These are phyloP conservation scores for Penicillium sp. DNA, from an alignment of 2,329 filamentous ascomycete genomes.

Conservation along the genomic window DNA sequence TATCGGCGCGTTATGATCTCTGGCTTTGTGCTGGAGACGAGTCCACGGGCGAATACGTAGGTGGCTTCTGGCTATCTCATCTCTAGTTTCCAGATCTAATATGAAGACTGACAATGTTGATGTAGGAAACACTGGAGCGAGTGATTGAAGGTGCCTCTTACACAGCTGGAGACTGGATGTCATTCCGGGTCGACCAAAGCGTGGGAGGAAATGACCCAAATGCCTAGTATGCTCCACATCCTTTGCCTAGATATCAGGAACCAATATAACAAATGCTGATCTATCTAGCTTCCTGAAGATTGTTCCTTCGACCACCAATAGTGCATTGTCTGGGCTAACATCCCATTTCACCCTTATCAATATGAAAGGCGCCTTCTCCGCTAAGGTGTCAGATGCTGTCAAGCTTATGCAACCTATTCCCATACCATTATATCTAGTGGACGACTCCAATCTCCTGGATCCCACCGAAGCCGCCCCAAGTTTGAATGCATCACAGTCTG, in stretches of 20 bases:
- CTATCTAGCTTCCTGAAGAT: constrained; percentile 58
- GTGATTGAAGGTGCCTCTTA: constrained; percentile 42
- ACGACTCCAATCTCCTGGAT: constrained; percentile 9
- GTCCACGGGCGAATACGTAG: constrained; percentile 48
- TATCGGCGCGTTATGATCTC: constrained; percentile 51
- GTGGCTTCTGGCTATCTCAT: not conserved
- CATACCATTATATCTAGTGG: constrained; percentile 1
- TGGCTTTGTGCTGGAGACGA: constrained; percentile 64
- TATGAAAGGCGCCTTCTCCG: constrained; percentile 62
- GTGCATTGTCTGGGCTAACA: constrained; percentile 51
- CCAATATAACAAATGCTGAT: not conserved
- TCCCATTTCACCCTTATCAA: constrained; percentile 65
- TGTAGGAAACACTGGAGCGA: constrained; percentile 42
- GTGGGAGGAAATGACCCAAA: constrained; percentile 50
- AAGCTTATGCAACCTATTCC: constrained; percentile 17
- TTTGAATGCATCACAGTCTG: constrained; percentile 3
- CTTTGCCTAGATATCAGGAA: not conserved
- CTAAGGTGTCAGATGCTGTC: constrained; percentile 32
- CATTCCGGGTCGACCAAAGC: constrained; percentile 46
- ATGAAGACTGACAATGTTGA: constrained; percentile 1
- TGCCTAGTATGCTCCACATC: constrained; percentile 52
- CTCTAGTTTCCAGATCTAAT: not conserved
- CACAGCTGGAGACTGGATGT: constrained; percentile 42
- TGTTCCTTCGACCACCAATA: constrained; percentile 54
- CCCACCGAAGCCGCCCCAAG: not conserved